These are phyloP conservation scores for Silene latifolia DNA, from an alignment of 148 eudicot genomes.

Conservation along the genomic window DNA sequence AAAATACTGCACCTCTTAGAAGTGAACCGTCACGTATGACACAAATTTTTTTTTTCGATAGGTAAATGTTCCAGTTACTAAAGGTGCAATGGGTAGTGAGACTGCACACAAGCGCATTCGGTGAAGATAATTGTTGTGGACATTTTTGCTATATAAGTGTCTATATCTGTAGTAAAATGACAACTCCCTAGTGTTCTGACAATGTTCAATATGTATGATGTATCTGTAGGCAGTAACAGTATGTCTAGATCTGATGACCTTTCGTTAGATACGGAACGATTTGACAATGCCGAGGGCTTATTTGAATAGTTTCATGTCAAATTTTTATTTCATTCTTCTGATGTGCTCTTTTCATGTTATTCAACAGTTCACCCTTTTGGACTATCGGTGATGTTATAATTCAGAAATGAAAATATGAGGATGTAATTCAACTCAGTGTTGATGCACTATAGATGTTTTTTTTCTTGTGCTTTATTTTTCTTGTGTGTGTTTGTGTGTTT, in stretches of 20 bases:
- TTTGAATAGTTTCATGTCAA: neutral
- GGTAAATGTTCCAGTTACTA: constrained; percentile 43
- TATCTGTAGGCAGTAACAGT: constrained; percentile 18
- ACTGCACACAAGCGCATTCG: constrained; percentile 31
- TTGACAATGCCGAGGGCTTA: constrained; percentile 1
- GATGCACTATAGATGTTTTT: neutral
- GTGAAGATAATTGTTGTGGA: constrained; percentile 20
- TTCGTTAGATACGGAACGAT: neutral
- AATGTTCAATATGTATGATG: constrained; percentile 15
- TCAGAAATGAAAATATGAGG: neutral
- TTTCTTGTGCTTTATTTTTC: no score
- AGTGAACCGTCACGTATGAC: constrained; percentile 28
- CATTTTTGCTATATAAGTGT: constrained; percentile 16
- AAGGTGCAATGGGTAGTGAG: constrained; percentile 44
- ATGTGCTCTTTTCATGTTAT: neutral
- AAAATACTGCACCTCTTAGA: constrained; percentile 17
- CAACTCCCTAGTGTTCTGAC: neutral
- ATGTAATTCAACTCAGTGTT: neutral
- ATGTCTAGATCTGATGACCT: constrained; percentile 2
- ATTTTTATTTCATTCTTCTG: neutral
- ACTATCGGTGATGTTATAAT: constrained; percentile 1
- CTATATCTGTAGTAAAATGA: constrained; percentile 14
- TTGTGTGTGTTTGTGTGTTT: neutral
- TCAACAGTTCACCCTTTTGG: neutral
- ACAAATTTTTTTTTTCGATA: constrained; percentile 42